Evolutionary conservation across 78 protist species (phyloP).

Genomic region (Dictyostelium brefeldianum): DNA sequence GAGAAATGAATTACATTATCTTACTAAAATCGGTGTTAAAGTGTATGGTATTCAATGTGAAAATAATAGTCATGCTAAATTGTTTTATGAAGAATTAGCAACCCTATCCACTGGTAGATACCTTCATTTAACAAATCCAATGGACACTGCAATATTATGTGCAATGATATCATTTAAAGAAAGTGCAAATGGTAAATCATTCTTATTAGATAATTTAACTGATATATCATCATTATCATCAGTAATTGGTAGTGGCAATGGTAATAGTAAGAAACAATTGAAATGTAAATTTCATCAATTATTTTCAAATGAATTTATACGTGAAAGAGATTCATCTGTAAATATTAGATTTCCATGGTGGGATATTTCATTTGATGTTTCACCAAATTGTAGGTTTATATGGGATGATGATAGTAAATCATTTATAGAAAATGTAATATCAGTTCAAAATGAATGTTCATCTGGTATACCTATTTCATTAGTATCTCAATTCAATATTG

Average conservation of each 20-base stretch:
- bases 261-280: not conserved
- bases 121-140: slow-evolving; percentile 39
- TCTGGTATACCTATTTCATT: not conserved
- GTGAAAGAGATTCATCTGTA: slow-evolving; percentile 42
- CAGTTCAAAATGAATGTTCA: slow-evolving; percentile 8
- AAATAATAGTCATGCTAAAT: slow-evolving; percentile 65
- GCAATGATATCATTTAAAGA: slow-evolving; percentile 41
- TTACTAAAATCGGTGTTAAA: slow-evolving; percentile 58
- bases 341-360: slow-evolving; percentile 73
- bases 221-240: not conserved
- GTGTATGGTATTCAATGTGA: slow-evolving; percentile 69
- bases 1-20: slow-evolving; percentile 66
- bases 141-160: slow-evolving; percentile 32
- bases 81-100: slow-evolving; percentile 84
- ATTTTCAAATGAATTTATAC: slow-evolving; percentile 1
- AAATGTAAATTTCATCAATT: slow-evolving; percentile 10
- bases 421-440: slow-evolving; percentile 15
- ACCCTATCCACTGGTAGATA: slow-evolving; percentile 63
- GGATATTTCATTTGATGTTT: slow-evolving; percentile 63
- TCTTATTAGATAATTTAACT: not conserved
- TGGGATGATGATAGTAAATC: slow-evolving; percentile 6
- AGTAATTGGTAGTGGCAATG: too few relatives aligned
- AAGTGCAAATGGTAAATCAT: not conserved
- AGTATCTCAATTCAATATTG: not conserved
- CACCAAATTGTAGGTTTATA: slow-evolving; percentile 41